phyloP scores from a whole-genome alignment of 179 eudicot genomes.

The Carnegiea gigantea region DNA sequence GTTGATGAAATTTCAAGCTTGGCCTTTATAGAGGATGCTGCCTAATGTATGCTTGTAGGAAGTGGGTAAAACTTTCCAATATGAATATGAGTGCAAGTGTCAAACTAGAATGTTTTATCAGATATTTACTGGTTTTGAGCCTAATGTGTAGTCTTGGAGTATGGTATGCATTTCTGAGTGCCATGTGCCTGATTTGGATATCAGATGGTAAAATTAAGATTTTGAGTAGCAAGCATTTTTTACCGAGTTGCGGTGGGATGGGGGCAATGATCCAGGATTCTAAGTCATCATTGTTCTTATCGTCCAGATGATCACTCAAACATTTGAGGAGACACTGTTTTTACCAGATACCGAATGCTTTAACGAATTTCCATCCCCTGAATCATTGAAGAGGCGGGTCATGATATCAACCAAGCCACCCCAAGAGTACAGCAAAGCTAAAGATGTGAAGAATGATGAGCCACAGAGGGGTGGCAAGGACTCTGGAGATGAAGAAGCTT shows the following conservation, averaged over 20 bases:
- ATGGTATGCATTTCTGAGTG: neutral
- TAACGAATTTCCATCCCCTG: slow-evolving; percentile 83
- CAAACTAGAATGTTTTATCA: neutral
- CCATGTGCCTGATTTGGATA: neutral
- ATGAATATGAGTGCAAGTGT: neutral
- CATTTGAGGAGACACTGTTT: slow-evolving; percentile 74
- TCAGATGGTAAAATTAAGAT: neutral
- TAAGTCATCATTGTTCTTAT: slow-evolving; percentile 8
- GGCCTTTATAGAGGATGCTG: neutral
- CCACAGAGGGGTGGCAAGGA: slow-evolving; percentile 37
- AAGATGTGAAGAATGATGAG: slow-evolving; percentile 28
- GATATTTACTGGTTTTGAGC: neutral
- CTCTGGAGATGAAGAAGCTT: slow-evolving; percentile 47
- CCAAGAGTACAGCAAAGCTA: slow-evolving; percentile 55
- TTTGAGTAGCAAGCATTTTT: neutral
- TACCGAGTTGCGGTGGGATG: neutral
- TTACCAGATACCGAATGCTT: slow-evolving; percentile 60
- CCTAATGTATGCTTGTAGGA: neutral
- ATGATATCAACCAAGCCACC: slow-evolving; percentile 97
- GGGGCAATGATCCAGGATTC: neutral
- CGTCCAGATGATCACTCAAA: slow-evolving; percentile 73
- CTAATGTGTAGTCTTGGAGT: neutral
- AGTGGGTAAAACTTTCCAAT: neutral
- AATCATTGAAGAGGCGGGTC: slow-evolving; percentile 52
- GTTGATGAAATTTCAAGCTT: neutral